phyloP scores from a whole-genome alignment of 192 early-diverging fungal genomes.

The Gryganskiella cystojenkinii region DNA sequence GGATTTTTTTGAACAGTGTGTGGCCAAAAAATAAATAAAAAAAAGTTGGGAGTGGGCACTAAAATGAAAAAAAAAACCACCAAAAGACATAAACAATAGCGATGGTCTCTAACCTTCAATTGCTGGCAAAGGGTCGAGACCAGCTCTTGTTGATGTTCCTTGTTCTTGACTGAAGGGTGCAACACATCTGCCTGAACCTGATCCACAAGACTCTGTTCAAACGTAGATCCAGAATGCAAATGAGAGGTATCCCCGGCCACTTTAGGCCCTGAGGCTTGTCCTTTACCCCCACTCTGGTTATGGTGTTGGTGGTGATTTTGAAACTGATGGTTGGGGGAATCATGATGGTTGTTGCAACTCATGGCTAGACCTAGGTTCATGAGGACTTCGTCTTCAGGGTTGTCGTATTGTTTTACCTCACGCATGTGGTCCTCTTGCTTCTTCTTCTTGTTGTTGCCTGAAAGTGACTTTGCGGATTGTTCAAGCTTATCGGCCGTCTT shows the following conservation, averaged over 20 bases:
- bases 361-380: slow-evolving; percentile 35
- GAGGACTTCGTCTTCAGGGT: slow-evolving; percentile 29
- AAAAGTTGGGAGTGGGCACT: not conserved
- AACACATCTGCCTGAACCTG: slow-evolving; percentile 29
- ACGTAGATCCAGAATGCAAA: slow-evolving; percentile 13
- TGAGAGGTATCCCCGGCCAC: too few relatives aligned
- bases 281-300: too few relatives aligned
- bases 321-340: not conserved
- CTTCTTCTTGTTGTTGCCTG: not conserved
- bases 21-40: not conserved
- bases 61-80: too few relatives aligned
- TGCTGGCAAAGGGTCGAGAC: slow-evolving; percentile 29
- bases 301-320: not conserved
- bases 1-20: too few relatives aligned
- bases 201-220: slow-evolving; percentile 23
- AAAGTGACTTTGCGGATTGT: slow-evolving; percentile 10
- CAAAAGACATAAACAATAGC: too few relatives aligned
- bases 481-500: slow-evolving; percentile 12
- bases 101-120: slow-evolving; percentile 38
- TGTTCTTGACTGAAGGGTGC: slow-evolving; percentile 8
- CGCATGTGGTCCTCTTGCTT: slow-evolving; percentile 27
- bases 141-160: slow-evolving; percentile 29
- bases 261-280: too few relatives aligned
- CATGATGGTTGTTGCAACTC: not conserved
- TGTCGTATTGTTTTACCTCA: slow-evolving; percentile 47